These are phyloP conservation scores for Suillus americanus DNA, from an alignment of 768 basidiomycete genomes.

Conservation along the genomic window DNA sequence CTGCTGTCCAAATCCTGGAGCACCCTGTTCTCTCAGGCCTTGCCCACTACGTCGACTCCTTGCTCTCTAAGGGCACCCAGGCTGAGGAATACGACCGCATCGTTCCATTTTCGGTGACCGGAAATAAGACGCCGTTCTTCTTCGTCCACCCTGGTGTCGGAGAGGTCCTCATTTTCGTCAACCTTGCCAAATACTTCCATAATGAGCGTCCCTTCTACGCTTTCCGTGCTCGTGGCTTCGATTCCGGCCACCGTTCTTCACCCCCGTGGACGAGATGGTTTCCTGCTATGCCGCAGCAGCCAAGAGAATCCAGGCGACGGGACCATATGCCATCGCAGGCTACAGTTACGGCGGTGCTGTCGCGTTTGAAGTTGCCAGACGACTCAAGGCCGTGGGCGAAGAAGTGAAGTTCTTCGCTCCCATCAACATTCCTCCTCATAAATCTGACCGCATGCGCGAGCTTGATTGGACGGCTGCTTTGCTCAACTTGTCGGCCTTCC, in stretches of 20 bases:
- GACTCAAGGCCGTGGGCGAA: conserved; percentile 27
- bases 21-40: conserved; percentile 29
- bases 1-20: conserved; percentile 39
- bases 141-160: conserved; percentile 42
- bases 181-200: conserved; percentile 39
- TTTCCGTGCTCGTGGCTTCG: conserved; percentile 39
- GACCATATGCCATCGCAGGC: conserved; percentile 36
- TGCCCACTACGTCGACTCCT: conserved; percentile 30
- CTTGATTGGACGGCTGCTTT: conserved; percentile 40
- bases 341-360: conserved; percentile 40
- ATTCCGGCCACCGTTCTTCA: conserved; percentile 30
- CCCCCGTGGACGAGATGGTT: conserved; percentile 33
- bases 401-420: conserved; percentile 33
- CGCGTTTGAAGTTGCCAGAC: conserved; percentile 36
- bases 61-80: conserved; percentile 23
- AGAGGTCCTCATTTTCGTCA: conserved; percentile 40
- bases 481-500: conserved; percentile 41
- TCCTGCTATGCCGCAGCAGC: conserved; percentile 31
- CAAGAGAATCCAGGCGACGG: conserved; percentile 26
- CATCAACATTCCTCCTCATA: conserved; percentile 37
- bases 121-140: conserved; percentile 26
- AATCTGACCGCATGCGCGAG: conserved; percentile 41
- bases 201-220: conserved; percentile 41
- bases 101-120: conserved; percentile 17
- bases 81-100: too few relatives aligned